Conservation (phyloP, 2,329 filamentous ascomycete species). For the Penicillium sp. region DNA sequence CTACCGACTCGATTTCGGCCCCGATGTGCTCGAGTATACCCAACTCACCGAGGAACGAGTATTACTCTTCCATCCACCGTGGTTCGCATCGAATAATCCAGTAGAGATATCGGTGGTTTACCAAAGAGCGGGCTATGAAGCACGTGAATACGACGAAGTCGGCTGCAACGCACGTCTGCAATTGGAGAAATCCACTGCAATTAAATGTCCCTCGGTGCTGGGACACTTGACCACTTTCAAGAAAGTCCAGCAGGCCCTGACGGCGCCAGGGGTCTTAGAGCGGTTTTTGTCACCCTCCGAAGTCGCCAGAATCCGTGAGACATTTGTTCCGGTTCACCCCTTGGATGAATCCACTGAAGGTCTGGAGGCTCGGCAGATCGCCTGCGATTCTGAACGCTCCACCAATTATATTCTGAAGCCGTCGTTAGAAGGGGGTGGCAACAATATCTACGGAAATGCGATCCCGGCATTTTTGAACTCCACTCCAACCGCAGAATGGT, state of each 20-base stretch:
- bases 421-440: conserved; percentile 49
- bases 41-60: conserved; percentile 33
- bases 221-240: conserved; percentile 50
- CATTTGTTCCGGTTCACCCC: conserved; percentile 44
- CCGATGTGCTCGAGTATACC: conserved; percentile 36
- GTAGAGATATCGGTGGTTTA: conserved; percentile 51
- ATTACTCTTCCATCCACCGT: conserved; percentile 42
- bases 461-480: conserved; percentile 41
- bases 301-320: conserved; percentile 32
- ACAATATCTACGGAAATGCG: conserved; percentile 47
- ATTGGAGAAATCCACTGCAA: conserved; percentile 46
- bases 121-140: conserved; percentile 49
- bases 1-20: conserved; percentile 44
- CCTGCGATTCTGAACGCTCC: conserved; percentile 25
- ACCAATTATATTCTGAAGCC: conserved; percentile 48
- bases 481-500: conserved; percentile 33
- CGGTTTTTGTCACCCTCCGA: conserved; percentile 37
- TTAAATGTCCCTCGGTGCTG: conserved; percentile 51
- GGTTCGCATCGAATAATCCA: conserved; percentile 11
- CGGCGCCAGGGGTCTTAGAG: conserved; percentile 35
- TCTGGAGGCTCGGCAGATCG: conserved; percentile 28
- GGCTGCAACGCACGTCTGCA: conserved; percentile 37
- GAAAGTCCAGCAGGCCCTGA: conserved; percentile 49
- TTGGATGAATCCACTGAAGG: conserved; percentile 40
- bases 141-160: conserved; percentile 41